A percentile compares a stretch with the other conserved stretches of the same genome.
Conservation (phyloP, 345 rosid species). For the Ceriops decandra region DNA sequence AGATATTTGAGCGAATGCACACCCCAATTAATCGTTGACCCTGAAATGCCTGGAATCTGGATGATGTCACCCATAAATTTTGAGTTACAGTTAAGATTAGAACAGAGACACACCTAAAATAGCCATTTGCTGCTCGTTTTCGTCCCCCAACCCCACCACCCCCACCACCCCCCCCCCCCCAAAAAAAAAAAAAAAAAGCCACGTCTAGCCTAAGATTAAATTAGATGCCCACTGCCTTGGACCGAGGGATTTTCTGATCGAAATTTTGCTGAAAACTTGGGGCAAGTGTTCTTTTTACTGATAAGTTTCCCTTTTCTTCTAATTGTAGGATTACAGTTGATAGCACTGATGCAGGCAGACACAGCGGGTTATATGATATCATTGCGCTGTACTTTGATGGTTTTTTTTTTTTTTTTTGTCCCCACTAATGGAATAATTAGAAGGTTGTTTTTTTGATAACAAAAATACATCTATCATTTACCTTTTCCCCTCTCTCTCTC, state of each 20-base stretch:
- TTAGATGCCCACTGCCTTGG: constrained; percentile 2
- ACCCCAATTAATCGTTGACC: constrained; percentile 58
- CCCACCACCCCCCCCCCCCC: too few species aligned
- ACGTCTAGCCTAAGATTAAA: too few species aligned
- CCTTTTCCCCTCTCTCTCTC: too few species aligned
- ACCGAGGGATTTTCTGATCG: constrained; percentile 14
- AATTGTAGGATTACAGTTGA: constrained; percentile 2
- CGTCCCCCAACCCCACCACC: background rate
- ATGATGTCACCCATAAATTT: background rate
- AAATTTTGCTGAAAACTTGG: background rate
- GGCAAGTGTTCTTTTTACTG: too few species aligned
- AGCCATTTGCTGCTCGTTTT: background rate
- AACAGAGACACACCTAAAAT: background rate
- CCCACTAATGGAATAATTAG: too few species aligned
- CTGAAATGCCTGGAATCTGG: background rate
- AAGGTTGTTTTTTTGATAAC: too few species aligned
- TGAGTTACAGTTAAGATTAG: background rate
- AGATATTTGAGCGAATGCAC: constrained; percentile 58
- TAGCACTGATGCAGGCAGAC: too few species aligned
- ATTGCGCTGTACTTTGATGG: too few species aligned
- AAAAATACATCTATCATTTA: too few species aligned
- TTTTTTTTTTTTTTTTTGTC: too few species aligned
- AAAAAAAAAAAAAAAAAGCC: too few species aligned
- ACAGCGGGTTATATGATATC: too few species aligned
- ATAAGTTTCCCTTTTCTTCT: background rate